Conservation (phyloP, 2,329 filamentous ascomycete genomes). For the Hymenoscyphus fraxineus region DNA sequence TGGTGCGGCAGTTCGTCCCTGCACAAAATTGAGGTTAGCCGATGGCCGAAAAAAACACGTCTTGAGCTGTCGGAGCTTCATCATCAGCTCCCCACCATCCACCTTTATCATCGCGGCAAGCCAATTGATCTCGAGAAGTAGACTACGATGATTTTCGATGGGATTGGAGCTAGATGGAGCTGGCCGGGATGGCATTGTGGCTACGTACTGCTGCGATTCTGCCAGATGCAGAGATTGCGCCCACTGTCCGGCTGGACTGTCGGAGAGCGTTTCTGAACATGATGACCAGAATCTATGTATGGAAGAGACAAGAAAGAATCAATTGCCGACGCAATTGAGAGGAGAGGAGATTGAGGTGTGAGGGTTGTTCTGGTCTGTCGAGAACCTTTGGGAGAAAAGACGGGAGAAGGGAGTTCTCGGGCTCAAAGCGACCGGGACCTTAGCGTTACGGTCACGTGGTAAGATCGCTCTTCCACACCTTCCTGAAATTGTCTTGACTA, state of each 20-base stretch:
- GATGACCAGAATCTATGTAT: conserved; percentile 53
- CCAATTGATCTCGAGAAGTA: conserved; percentile 40
- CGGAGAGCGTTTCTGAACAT: conserved; percentile 99
- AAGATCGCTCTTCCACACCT: neutral
- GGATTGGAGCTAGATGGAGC: conserved; percentile 38
- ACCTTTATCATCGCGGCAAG: conserved; percentile 28
- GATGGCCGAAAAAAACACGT: conserved; percentile 44
- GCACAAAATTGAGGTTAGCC: conserved; percentile 51
- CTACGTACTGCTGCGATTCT: conserved; percentile 92
- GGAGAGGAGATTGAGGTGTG: conserved; percentile 51
- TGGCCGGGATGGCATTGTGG: conserved; percentile 39
- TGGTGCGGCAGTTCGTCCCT: conserved; percentile 86
- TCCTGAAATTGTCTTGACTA: neutral
- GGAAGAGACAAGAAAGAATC: conserved; percentile 50
- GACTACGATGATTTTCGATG: conserved; percentile 32
- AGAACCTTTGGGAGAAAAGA: conserved; percentile 21
- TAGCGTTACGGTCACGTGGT: too few relatives aligned
- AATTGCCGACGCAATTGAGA: conserved; percentile 64
- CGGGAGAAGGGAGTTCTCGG: conserved; percentile 10
- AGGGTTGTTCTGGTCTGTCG: conserved; percentile 30
- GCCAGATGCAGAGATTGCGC: conserved; percentile 87
- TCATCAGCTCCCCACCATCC: conserved; percentile 40
- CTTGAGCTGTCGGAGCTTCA: conserved; percentile 34
- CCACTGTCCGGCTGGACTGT: conserved; percentile 92
- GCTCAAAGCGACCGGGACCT: neutral